A percentile compares a stretch with the other conserved stretches of the same genome.
Conservation (phyloP, 805 yeast species). For the Martiniozyma abietophila region DNA sequence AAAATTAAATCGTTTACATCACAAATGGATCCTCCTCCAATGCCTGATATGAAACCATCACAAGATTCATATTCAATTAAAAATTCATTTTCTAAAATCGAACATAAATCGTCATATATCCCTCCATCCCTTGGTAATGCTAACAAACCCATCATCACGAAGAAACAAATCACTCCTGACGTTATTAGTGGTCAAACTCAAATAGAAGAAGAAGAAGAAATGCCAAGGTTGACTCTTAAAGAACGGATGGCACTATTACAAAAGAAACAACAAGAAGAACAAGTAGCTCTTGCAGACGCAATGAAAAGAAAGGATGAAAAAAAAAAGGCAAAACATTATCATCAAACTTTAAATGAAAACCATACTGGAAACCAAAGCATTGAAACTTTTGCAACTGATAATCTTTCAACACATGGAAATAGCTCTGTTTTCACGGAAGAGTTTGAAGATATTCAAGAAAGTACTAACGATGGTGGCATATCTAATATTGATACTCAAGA, state of each 20-base stretch:
- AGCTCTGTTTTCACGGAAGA: background rate
- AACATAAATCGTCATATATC: constrained; percentile 51
- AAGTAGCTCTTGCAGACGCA: constrained; percentile 55
- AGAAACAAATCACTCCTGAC: constrained; percentile 8
- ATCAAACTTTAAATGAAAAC: background rate
- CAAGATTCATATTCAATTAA: constrained; percentile 36
- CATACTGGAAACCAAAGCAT: background rate
- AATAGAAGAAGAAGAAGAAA: constrained; percentile 37
- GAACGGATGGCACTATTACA: constrained; percentile 83
- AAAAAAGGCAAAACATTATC: constrained; percentile 20
- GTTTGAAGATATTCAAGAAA: background rate
- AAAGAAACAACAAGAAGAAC: constrained; percentile 71
- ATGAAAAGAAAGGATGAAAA: constrained; percentile 43
- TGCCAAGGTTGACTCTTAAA: constrained; percentile 72
- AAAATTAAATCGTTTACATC: constrained; percentile 5
- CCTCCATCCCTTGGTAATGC: constrained; percentile 28
- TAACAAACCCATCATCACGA: constrained; percentile 5
- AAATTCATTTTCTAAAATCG: constrained; percentile 46
- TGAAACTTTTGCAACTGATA: constrained; percentile 4
- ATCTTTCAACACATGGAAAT: constrained; percentile 2
- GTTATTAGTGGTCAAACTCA: constrained; percentile 17
- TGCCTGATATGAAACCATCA: constrained; percentile 25
- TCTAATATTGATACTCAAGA: background rate
- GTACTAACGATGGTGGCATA: too few relatives aligned
- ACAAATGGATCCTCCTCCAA: constrained; percentile 3